Percentiles rank a stretch among this genome's conserved stretches.
phyloP scores from a whole-genome alignment of 139 green algal species.

The Asterochloris sp. region DNA sequence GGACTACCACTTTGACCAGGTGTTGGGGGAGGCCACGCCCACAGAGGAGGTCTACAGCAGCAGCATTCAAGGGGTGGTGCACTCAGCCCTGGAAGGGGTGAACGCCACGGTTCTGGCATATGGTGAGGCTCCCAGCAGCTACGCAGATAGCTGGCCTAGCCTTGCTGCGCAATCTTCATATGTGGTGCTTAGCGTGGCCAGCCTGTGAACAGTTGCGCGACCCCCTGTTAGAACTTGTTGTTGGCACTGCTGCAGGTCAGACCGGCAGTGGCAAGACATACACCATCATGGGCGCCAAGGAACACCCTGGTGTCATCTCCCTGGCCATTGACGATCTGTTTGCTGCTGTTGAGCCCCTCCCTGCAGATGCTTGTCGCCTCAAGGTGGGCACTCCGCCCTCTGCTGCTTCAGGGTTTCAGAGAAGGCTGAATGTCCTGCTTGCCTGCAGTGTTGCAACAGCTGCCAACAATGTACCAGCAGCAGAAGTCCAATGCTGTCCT shows the following conservation, averaged over 20 bases:
- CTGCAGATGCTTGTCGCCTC: conserved; percentile 3
- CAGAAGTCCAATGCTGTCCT: not conserved
- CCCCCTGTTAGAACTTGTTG: not conserved
- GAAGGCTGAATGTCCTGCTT: not conserved
- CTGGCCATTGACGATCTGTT: conserved; percentile 32
- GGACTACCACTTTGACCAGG: conserved; percentile 22
- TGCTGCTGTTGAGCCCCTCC: not conserved
- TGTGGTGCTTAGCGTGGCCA: not conserved
- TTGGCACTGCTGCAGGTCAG: conserved; percentile 14
- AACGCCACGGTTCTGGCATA: conserved; percentile 40
- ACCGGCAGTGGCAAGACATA: conserved; percentile 39
- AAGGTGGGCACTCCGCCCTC: not conserved
- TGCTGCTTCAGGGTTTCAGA: too few relatives aligned
- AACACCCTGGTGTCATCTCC: conserved; percentile 21
- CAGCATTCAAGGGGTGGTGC: conserved; percentile 21
- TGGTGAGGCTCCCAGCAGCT: not conserved
- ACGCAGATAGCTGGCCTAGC: not conserved
- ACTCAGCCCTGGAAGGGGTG: conserved; percentile 27
- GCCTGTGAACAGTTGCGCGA: not conserved
- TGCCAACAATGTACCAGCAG: not conserved
- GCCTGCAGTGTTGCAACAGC: not conserved
- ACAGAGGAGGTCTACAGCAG: conserved; percentile 19
- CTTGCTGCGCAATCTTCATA: not conserved
- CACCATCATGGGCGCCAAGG: conserved; percentile 32
- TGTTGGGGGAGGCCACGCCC: conserved; percentile 10